Percentiles rank a stretch among this genome's conserved stretches.
These are phyloP conservation scores for Penicillium dipodomyicola DNA, from an alignment of 495 filamentous ascomycete genomes.

Conservation along the genomic window DNA sequence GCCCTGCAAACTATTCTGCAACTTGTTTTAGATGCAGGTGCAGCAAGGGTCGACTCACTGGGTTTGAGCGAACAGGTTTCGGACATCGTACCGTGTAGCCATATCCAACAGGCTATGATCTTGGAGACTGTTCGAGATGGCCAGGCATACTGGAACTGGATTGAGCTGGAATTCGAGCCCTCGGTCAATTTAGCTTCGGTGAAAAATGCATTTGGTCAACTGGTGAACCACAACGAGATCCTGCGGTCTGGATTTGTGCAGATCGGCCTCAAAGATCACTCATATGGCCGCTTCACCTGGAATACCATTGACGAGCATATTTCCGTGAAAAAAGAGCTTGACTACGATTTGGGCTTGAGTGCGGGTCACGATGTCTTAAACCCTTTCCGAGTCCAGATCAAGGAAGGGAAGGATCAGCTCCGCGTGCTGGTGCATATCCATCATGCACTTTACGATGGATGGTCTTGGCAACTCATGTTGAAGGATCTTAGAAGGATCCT, in stretches of 20 bases:
- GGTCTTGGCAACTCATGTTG: conserved; percentile 73
- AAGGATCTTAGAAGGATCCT: conserved; percentile 55
- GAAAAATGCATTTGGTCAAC: conserved; percentile 41
- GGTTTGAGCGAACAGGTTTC: conserved; percentile 40
- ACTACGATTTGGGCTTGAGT: conserved; percentile 27
- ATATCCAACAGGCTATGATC: conserved; percentile 76
- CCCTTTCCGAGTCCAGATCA: conserved; percentile 58
- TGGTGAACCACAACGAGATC: conserved; percentile 59
- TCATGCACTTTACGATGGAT: conserved; percentile 81
- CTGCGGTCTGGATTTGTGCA: conserved; percentile 68
- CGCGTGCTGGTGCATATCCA: conserved; percentile 56
- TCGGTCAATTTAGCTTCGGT: conserved; percentile 30
- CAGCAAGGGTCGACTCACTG: conserved; percentile 21
- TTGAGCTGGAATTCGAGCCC: conserved; percentile 54
- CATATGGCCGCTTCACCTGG: conserved; percentile 65
- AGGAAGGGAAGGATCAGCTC: conserved; percentile 22
- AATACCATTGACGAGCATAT: conserved; percentile 39
- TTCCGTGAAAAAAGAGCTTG: conserved; percentile 39
- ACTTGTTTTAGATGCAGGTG: conserved; percentile 26
- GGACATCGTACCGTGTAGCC: conserved; percentile 59
- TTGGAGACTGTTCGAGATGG: conserved; percentile 56
- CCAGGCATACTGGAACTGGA: conserved; percentile 70
- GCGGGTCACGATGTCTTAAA: conserved; percentile 47
- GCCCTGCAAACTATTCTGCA: conserved; percentile 20
- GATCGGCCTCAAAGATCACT: conserved; percentile 38